phyloP scores from a whole-genome alignment of 305 asterid genomes.

The Fraxinus floribunda region DNA sequence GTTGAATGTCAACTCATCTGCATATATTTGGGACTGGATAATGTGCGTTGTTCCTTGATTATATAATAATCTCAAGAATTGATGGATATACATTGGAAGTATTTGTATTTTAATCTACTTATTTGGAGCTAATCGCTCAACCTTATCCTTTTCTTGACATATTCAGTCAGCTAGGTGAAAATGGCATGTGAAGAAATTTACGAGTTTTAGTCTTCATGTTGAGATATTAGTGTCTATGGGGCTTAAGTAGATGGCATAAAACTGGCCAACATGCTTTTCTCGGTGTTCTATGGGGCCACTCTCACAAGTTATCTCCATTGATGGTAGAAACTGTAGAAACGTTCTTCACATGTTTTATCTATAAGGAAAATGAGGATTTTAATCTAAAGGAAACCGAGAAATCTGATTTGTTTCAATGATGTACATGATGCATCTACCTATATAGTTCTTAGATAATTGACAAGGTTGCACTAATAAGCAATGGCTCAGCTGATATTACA shows the following conservation, averaged over 20 bases:
- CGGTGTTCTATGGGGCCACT: not conserved
- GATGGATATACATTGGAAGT: not conserved
- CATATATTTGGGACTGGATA: not conserved
- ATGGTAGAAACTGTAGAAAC: not conserved
- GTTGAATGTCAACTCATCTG: slow-evolving; percentile 9
- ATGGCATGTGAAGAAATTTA: slow-evolving; percentile 4
- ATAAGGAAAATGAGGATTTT: not conserved
- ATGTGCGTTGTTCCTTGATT: not conserved
- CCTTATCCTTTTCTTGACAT: not conserved
- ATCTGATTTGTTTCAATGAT: not conserved
- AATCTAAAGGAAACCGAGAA: not conserved
- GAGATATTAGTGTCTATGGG: slow-evolving; percentile 5
- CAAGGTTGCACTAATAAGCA: not conserved
- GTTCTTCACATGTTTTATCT: not conserved
- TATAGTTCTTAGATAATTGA: not conserved
- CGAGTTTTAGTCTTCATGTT: not conserved
- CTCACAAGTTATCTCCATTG: not conserved
- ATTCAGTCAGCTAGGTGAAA: not conserved
- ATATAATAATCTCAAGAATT: not conserved
- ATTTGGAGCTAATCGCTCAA: not conserved
- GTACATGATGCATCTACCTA: not conserved
- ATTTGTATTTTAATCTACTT: not conserved
- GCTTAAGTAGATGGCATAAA: slow-evolving; percentile 8
- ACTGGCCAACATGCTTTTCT: not conserved
- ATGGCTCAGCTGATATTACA: not conserved